These are phyloP conservation scores for Serendipita vermifera DNA, from an alignment of 768 basidiomycete genomes.

Conservation along the genomic window DNA sequence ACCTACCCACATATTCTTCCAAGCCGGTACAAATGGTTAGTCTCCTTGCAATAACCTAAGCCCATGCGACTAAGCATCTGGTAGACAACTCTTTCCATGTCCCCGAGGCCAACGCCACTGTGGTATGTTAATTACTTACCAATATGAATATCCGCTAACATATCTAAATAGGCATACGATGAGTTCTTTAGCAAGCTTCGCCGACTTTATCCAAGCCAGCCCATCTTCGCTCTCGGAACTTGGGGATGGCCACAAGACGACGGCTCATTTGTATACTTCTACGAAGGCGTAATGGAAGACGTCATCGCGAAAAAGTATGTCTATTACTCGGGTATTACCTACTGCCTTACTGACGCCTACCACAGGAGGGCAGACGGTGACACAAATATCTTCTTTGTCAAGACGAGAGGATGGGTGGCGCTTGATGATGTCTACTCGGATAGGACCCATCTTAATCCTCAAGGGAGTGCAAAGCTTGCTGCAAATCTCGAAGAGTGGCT, in stretches of 20 bases:
- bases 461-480: slow-evolving; percentile 38
- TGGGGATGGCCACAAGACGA: slow-evolving; percentile 47
- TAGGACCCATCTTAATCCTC: slow-evolving; percentile 37
- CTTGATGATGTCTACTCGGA: slow-evolving; percentile 34
- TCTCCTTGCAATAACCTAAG: slow-evolving; percentile 33
- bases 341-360: background rate
- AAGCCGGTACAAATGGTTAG: slow-evolving; percentile 17
- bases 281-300: slow-evolving; percentile 33
- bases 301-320: slow-evolving; percentile 31
- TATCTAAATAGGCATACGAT: slow-evolving; percentile 31
- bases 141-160: background rate
- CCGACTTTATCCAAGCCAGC: slow-evolving; percentile 31
- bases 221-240: slow-evolving; percentile 43
- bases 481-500: slow-evolving; percentile 35
- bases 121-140: too few relatives aligned
- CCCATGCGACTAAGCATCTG: background rate
- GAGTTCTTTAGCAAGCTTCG: slow-evolving; percentile 35
- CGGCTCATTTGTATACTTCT: slow-evolving; percentile 34
- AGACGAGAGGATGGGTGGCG: slow-evolving; percentile 46
- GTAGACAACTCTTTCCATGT: slow-evolving; percentile 39
- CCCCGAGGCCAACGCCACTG: slow-evolving; percentile 28
- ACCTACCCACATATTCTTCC: slow-evolving; percentile 41
- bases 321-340: background rate
- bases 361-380: slow-evolving; percentile 33
- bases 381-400: slow-evolving; percentile 36